Conservation (phyloP, 371 early-diverging fungal genomes). For the Vairimorpha necatrix region DNA sequence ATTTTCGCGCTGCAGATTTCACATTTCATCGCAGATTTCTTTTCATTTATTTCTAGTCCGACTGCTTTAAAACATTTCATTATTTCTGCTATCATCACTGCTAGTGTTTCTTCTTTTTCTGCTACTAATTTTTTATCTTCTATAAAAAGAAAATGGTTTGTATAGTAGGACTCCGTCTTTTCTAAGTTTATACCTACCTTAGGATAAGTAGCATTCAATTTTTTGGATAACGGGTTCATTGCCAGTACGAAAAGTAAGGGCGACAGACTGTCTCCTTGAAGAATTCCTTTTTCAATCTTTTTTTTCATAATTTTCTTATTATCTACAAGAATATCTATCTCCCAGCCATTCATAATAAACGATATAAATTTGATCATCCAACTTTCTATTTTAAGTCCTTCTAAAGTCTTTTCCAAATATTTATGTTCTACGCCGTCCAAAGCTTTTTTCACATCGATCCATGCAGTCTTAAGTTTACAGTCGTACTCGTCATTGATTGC, state of each 20-base stretch:
- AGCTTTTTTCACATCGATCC: neutral
- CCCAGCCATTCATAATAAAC: too few species aligned
- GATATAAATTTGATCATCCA: too few species aligned
- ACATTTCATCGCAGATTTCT: too few species aligned
- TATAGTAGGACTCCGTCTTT: neutral
- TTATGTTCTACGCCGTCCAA: neutral
- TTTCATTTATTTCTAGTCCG: neutral
- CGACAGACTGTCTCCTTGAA: neutral
- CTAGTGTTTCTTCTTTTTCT: neutral
- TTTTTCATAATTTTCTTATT: neutral
- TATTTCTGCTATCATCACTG: neutral
- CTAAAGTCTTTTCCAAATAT: neutral
- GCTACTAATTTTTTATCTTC: neutral
- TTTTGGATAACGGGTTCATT: too few species aligned
- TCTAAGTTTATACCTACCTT: neutral
- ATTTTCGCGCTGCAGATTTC: neutral
- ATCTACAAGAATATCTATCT: too few species aligned
- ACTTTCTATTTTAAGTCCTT: neutral
- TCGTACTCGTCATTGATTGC: neutral
- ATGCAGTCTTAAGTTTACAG: neutral
- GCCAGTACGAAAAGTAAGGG: neutral
- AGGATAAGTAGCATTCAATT: too few species aligned
- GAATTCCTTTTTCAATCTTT: too few species aligned
- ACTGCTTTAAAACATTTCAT: neutral
- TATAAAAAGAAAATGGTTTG: neutral